Conservation (phyloP, 192 early-diverging fungal species). For the Umbelopsis isabellina region DNA sequence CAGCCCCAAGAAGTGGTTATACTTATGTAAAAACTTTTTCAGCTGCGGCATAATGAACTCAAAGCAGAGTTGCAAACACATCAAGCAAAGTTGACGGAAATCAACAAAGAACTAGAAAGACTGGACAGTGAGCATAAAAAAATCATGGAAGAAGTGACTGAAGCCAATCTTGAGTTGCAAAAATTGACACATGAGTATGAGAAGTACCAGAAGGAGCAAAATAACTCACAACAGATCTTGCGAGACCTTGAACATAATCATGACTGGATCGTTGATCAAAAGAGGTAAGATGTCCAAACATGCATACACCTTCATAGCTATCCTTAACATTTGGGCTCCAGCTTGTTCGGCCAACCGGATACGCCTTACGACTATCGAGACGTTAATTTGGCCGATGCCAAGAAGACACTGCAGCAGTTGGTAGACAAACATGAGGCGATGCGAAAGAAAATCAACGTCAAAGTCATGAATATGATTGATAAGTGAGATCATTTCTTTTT, state of each 20-base stretch:
- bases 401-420: slow-evolving; percentile 75
- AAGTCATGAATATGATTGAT: slow-evolving; percentile 96
- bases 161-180: slow-evolving; percentile 78
- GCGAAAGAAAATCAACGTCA: slow-evolving; percentile 85
- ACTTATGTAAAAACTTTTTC: not conserved
- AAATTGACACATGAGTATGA: slow-evolving; percentile 81
- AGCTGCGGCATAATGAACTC: slow-evolving; percentile 47
- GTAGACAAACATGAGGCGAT: slow-evolving; percentile 78
- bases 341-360: slow-evolving; percentile 80
- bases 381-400: slow-evolving; percentile 73
- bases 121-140: slow-evolving; percentile 67
- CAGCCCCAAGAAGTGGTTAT: not conserved
- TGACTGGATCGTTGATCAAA: slow-evolving; percentile 90
- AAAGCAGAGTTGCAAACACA: slow-evolving; percentile 64
- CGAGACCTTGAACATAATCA: slow-evolving; percentile 55
- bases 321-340: slow-evolving; percentile 28
- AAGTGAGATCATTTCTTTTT: slow-evolving; percentile 50
- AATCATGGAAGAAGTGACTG: slow-evolving; percentile 69
- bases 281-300: slow-evolving; percentile 57
- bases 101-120: slow-evolving; percentile 79
- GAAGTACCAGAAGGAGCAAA: slow-evolving; percentile 64
- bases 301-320: not conserved
- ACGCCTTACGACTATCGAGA: slow-evolving; percentile 86
- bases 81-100: slow-evolving; percentile 66
- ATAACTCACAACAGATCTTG: slow-evolving; percentile 48